A percentile compares a stretch with the other conserved stretches of the same genome.
phyloP scores from a whole-genome alignment of 257 asterid genomes.

The Fraxinus americana region DNA sequence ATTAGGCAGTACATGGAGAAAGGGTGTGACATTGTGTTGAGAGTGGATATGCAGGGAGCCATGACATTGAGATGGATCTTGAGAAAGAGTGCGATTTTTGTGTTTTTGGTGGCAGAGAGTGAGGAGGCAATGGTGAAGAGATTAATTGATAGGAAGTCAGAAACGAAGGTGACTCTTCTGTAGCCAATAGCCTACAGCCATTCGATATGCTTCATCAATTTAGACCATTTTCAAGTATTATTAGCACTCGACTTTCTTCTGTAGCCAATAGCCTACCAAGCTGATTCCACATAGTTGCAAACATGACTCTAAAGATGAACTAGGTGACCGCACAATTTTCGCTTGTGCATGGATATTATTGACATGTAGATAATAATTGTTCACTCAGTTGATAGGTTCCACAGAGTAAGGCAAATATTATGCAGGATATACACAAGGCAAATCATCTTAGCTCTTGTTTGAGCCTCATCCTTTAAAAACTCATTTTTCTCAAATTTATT shows the following conservation, averaged over 20 bases:
- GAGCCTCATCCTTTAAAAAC: too few species aligned
- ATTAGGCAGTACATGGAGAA: conserved; percentile 77
- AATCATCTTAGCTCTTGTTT: too few species aligned
- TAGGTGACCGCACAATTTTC: background rate
- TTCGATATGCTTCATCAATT: too few species aligned
- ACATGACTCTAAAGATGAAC: background rate
- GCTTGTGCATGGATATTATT: background rate
- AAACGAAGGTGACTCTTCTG: conserved; percentile 67
- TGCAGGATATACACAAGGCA: background rate
- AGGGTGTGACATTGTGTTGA: conserved; percentile 85
- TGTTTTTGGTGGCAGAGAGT: conserved; percentile 88
- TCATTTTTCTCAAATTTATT: too few species aligned
- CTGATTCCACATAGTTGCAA: background rate
- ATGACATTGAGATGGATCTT: conserved; percentile 66
- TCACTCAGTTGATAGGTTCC: background rate
- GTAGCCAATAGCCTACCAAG: background rate
- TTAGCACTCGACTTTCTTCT: background rate
- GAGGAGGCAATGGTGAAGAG: conserved; percentile 94
- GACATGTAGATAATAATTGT: background rate
- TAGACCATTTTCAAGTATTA: background rate
- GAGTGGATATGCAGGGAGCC: conserved; percentile 94
- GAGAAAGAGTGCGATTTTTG: conserved; percentile 64
- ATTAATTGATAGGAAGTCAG: conserved; percentile 84
- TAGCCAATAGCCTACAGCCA: too few species aligned
- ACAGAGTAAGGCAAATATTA: background rate